These are phyloP conservation scores for Stachybotrys chlorohalonatus DNA, from an alignment of 2,329 filamentous ascomycete genomes.

Conservation along the genomic window DNA sequence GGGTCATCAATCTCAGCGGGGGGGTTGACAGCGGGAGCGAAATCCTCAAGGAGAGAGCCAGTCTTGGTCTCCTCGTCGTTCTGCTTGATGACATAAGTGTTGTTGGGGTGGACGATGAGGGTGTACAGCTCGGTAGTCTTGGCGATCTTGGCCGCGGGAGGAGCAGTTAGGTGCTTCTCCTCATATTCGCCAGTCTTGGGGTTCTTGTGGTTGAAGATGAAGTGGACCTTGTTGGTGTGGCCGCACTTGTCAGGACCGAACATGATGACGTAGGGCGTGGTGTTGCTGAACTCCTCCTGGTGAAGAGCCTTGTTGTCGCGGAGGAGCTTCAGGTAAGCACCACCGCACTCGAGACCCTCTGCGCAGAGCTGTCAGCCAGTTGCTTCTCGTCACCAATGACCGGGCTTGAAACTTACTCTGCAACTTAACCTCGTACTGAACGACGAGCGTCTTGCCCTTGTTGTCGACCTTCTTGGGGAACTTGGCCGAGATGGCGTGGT, in stretches of 20 bases:
- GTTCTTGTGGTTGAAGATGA: conserved; percentile 99
- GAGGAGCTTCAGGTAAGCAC: conserved; percentile 98
- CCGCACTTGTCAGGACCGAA: conserved; percentile 99
- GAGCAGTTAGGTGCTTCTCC: conserved; percentile 91
- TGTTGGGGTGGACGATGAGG: conserved; percentile 90
- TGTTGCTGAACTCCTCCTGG: conserved; percentile 95
- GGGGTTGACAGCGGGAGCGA: conserved; percentile 88
- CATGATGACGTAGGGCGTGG: conserved; percentile 98
- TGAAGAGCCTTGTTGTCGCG: conserved; percentile 96
- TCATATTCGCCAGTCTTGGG: conserved; percentile 99
- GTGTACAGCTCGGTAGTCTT: conserved; percentile 96
- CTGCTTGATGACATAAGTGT: conserved; percentile 87
- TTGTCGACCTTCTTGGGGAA: conserved; percentile 95
- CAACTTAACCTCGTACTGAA: conserved; percentile 99
- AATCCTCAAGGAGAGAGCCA: conserved; percentile 89
- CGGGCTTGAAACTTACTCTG: conserved; percentile 59
- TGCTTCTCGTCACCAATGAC: conserved; percentile 17
- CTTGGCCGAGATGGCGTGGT: conserved; percentile 98
- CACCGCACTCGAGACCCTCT: conserved; percentile 96
- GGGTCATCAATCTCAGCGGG: conserved; percentile 88
- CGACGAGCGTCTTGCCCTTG: conserved; percentile 93
- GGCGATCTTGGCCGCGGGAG: conserved; percentile 77
- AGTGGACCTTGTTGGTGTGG: conserved; percentile 94
- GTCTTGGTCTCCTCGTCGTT: conserved; percentile 83
- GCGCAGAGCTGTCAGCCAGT: conserved; percentile 4